Percentiles rank a stretch among this genome's conserved stretches.
Conservation (phyloP, 305 asterid genomes). For the Rubia balearica region DNA sequence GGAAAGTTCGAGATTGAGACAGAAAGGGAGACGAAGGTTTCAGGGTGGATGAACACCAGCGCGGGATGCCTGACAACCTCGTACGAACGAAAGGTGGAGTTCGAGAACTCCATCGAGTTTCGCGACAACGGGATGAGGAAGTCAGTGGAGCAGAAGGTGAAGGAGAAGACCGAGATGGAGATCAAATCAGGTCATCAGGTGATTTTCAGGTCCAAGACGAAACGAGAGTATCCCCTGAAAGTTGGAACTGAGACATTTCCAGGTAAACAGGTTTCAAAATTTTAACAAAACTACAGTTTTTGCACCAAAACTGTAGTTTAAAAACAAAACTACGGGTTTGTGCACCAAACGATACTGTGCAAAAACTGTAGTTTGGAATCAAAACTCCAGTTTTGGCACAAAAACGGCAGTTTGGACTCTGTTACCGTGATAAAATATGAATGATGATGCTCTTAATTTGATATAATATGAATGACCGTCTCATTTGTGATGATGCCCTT, state of each 20-base stretch:
- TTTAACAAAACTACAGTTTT: too few species aligned
- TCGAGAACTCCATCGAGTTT: conserved; percentile 42
- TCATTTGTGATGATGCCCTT: too few species aligned
- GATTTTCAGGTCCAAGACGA: conserved; percentile 17
- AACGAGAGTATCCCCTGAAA: conserved; percentile 42
- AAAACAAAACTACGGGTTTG: too few species aligned
- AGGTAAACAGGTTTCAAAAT: too few species aligned
- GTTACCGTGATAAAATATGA: too few species aligned
- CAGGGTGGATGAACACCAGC: conserved; percentile 66
- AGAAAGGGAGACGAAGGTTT: conserved; percentile 33
- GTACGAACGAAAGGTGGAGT: conserved; percentile 27
- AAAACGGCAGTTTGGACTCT: too few species aligned
- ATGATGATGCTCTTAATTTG: too few species aligned
- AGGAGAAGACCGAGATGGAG: conserved; percentile 28
- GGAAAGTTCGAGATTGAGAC: conserved; percentile 45
- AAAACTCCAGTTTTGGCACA: too few species aligned
- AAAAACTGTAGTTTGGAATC: too few species aligned
- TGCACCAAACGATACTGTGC: too few species aligned
- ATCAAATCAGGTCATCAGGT: conserved; percentile 15
- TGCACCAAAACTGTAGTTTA: too few species aligned
- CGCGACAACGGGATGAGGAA: conserved; percentile 30
- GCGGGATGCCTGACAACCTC: conserved; percentile 50
- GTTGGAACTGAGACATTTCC: conserved; percentile 26
- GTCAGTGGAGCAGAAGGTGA: conserved; percentile 37
- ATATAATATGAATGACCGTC: too few species aligned